These are phyloP conservation scores for Russula sp. DNA, from an alignment of 768 basidiomycete genomes.

Conservation along the genomic window DNA sequence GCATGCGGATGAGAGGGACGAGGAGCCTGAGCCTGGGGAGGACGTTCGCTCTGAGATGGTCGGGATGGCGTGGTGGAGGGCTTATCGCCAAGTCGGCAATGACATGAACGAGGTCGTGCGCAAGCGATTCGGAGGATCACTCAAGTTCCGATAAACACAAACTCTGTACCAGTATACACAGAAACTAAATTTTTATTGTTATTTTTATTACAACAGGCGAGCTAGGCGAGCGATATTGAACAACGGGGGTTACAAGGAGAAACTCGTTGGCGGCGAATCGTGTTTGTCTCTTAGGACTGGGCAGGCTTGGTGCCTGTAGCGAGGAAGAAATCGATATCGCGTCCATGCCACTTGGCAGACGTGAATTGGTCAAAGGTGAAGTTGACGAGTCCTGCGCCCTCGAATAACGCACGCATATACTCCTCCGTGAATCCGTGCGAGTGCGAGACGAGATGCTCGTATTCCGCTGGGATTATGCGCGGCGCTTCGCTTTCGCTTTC, in stretches of 20 bases:
- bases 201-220: neutral
- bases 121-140: slow-evolving; percentile 67
- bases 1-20: slow-evolving; percentile 34
- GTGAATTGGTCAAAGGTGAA: slow-evolving; percentile 36
- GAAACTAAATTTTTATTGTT: no score
- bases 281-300: no score
- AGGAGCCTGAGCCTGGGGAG: slow-evolving; percentile 38
- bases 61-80: slow-evolving; percentile 78
- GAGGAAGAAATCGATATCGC: slow-evolving; percentile 21
- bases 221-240: neutral
- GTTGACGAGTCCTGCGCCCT: slow-evolving; percentile 49
- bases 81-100: slow-evolving; percentile 66
- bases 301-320: slow-evolving; percentile 17
- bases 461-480: slow-evolving; percentile 35
- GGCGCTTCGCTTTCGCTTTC: slow-evolving; percentile 24
- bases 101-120: slow-evolving; percentile 63
- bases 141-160: slow-evolving; percentile 51
- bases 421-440: slow-evolving; percentile 50
- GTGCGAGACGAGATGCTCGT: slow-evolving; percentile 53
- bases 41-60: slow-evolving; percentile 41
- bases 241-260: neutral
- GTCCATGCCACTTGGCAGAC: slow-evolving; percentile 15
- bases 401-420: slow-evolving; percentile 51
- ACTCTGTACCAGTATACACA: no score
- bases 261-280: neutral